Conservation (phyloP, 148 eudicot genomes). For the Hydrangea macrophylla region DNA sequence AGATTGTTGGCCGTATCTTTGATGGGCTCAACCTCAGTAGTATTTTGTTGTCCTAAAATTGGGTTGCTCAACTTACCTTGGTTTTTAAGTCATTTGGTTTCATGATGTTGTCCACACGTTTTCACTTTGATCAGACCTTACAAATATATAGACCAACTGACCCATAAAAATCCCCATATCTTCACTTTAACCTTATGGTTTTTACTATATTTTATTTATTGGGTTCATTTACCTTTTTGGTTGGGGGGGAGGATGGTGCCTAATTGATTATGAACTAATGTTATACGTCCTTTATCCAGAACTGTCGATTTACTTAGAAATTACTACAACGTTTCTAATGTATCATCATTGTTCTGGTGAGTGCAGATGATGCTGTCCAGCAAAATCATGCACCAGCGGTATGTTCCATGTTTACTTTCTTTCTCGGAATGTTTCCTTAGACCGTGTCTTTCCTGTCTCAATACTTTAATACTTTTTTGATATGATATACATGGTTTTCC, state of each 20-base stretch:
- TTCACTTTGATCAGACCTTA: neutral
- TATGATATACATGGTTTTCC: neutral
- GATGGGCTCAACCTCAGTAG: neutral
- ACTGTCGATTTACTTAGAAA: neutral
- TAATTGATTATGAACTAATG: neutral
- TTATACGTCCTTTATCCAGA: neutral
- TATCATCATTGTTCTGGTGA: slow-evolving; percentile 6
- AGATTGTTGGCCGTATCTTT: neutral
- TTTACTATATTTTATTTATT: neutral
- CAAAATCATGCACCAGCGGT: slow-evolving; percentile 43
- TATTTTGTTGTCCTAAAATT: no score
- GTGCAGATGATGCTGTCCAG: slow-evolving; percentile 45
- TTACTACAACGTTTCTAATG: slow-evolving; percentile 6
- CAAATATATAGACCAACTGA: neutral
- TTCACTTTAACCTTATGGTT: neutral
- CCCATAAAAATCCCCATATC: no score
- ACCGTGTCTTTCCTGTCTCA: neutral
- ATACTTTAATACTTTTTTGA: neutral
- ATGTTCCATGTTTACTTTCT: slow-evolving; percentile 19
- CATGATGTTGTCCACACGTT: no score
- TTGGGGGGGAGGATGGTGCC: neutral
- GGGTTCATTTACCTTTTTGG: no score
- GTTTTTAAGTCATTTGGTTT: no score
- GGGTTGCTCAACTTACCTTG: no score
- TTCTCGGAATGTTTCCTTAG: neutral